Evolutionary conservation across 139 green algal species (phyloP).

Genomic region (Haematococcus lacustris): DNA sequence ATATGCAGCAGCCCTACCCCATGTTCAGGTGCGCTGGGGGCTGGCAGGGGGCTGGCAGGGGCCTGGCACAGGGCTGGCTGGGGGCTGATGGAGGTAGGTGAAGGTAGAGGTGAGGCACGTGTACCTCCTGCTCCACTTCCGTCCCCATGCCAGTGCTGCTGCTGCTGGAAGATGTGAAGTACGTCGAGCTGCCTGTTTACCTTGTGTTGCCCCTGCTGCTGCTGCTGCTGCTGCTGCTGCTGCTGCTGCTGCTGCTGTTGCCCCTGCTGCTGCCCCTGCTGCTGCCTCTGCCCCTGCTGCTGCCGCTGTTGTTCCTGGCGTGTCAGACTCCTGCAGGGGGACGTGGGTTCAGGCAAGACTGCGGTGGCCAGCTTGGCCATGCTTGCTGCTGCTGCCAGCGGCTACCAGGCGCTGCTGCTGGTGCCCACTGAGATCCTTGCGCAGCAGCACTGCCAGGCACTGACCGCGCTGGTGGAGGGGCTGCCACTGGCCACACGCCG

Average conservation of each 20-base stretch:
- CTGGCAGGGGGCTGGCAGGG: not conserved
- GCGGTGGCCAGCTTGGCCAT: constrained; percentile 80
- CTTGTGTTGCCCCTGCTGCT: not conserved
- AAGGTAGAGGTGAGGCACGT: not conserved
- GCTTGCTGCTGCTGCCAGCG: constrained; percentile 58
- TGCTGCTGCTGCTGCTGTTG: not conserved
- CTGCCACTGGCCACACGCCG: constrained; percentile 11
- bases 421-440: constrained; percentile 87
- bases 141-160: too few species aligned
- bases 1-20: constrained; percentile 18
- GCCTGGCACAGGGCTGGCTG: too few species aligned
- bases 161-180: not conserved
- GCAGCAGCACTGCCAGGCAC: constrained; percentile 52
- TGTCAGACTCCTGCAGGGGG: constrained; percentile 81
- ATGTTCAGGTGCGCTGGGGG: constrained; percentile 20
- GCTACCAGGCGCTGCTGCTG: constrained; percentile 81
- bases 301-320: not conserved
- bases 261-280: not conserved
- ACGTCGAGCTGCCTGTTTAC: not conserved
- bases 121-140: not conserved
- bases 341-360: constrained; percentile 95
- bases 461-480: constrained; percentile 35
- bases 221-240: not conserved
- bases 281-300: not conserved
- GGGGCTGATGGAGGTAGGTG: too few species aligned